A percentile compares a stretch with the other conserved stretches of the same genome.
phyloP scores from a whole-genome alignment of 2,329 filamentous ascomycete species.

The Epichloe aotearoae region DNA sequence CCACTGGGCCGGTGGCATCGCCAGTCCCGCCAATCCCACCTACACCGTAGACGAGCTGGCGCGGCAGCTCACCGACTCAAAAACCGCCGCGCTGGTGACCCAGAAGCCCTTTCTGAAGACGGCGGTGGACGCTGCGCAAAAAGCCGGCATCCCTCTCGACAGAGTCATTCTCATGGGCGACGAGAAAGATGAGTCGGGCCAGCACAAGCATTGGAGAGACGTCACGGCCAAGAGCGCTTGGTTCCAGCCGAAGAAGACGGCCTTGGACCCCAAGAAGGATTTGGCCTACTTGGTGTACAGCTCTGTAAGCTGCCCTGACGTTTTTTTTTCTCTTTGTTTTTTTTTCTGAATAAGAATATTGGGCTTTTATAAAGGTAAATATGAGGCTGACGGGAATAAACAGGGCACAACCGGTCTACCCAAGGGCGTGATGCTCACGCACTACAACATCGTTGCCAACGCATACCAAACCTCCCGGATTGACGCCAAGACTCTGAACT shows the following conservation, averaged over 20 bases:
- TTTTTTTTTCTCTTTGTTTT: no score
- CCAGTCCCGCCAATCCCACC: conserved; percentile 77
- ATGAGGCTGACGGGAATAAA: not conserved
- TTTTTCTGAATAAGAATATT: no score
- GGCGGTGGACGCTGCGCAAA: conserved; percentile 53
- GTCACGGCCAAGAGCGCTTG: conserved; percentile 47
- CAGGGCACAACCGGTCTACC: conserved; percentile 76
- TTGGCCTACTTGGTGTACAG: conserved; percentile 78
- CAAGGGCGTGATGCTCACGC: conserved; percentile 81
- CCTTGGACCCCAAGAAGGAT: conserved; percentile 56
- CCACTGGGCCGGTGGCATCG: conserved; percentile 69
- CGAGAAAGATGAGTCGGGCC: conserved; percentile 41
- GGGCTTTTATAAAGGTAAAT: no score
- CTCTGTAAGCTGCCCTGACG: conserved; percentile 27
- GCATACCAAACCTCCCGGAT: conserved; percentile 38
- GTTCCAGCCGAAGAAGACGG: conserved; percentile 39
- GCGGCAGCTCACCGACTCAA: conserved; percentile 69
- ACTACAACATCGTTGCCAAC: conserved; percentile 73
- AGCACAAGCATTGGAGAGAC: conserved; percentile 57
- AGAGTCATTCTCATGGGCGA: conserved; percentile 68
- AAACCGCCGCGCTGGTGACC: conserved; percentile 62
- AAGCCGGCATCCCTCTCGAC: conserved; percentile 56
- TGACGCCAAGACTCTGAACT: conserved; percentile 42
- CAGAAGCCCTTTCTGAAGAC: conserved; percentile 52
- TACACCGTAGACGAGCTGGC: conserved; percentile 77